Conservation (phyloP, 2,329 filamentous ascomycete genomes). For the Beauveria scarabaeidicola region DNA sequence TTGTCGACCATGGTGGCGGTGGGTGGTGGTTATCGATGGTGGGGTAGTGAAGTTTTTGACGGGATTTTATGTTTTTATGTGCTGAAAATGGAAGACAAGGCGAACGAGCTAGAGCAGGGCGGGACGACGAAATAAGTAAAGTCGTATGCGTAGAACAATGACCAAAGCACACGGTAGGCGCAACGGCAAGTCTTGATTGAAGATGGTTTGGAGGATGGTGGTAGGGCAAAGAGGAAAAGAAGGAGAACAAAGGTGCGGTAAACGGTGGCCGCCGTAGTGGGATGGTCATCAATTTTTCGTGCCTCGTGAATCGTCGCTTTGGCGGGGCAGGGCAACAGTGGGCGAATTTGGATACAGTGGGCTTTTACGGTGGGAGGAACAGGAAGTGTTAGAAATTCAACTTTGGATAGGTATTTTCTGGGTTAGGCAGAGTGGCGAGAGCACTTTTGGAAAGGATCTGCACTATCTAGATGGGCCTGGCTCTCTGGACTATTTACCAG, state of each 20-base stretch:
- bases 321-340: slow-evolving; percentile 22
- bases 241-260: slow-evolving; percentile 15
- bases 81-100: background rate
- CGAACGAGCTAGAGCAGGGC: background rate
- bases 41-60: slow-evolving; percentile 13
- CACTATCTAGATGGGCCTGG: background rate
- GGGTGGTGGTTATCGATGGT: slow-evolving; percentile 12
- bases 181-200: slow-evolving; percentile 16
- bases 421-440: background rate
- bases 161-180: slow-evolving; percentile 13
- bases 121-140: background rate
- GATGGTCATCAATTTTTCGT: slow-evolving; percentile 33
- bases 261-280: slow-evolving; percentile 13
- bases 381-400: background rate
- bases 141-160: slow-evolving; percentile 11
- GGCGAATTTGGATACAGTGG: background rate
- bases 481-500: background rate
- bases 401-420: background rate
- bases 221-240: slow-evolving; percentile 1
- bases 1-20: slow-evolving; percentile 68
- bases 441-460: background rate
- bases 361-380: background rate
- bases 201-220: slow-evolving; percentile 7
- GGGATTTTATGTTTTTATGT: slow-evolving; percentile 10
- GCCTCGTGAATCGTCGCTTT: slow-evolving; percentile 30